Evolutionary conservation across 805 yeast genomes (phyloP).

Genomic region (Lipomyces spencermartinsiae): DNA sequence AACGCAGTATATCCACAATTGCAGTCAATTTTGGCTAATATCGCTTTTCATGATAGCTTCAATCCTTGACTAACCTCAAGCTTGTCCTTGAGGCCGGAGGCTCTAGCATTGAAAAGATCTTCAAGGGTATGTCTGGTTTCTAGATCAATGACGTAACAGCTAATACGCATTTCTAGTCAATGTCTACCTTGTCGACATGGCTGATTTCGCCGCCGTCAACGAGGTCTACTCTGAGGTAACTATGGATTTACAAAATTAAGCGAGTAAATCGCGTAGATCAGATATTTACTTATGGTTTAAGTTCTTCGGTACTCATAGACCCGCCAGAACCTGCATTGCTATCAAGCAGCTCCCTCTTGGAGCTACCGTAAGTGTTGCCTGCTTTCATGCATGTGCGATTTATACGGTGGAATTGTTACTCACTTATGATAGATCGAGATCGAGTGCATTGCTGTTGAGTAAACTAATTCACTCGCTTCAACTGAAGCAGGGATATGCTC

Average conservation of each 20-base stretch:
- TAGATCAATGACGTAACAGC: not conserved
- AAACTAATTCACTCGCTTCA: conserved; percentile 5
- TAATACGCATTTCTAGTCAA: conserved; percentile 54
- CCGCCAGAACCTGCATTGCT: conserved; percentile 98
- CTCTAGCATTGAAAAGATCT: conserved; percentile 80
- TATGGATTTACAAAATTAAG: not conserved
- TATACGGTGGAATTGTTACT: conserved; percentile 29
- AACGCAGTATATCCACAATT: not conserved
- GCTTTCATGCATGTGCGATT: not conserved
- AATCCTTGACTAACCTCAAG: conserved; percentile 51
- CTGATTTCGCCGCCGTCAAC: conserved; percentile 83
- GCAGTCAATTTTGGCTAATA: not conserved
- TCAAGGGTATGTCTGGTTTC: conserved; percentile 53
- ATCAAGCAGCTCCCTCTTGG: conserved; percentile 90
- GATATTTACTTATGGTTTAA: conserved; percentile 42
- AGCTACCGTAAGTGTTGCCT: conserved; percentile 55
- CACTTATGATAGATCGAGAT: conserved; percentile 62
- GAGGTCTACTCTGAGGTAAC: conserved; percentile 67
- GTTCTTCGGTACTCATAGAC: conserved; percentile 78
- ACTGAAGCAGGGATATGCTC: not conserved
- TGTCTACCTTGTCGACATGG: conserved; percentile 90
- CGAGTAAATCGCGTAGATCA: not conserved
- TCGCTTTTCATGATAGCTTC: conserved; percentile 41
- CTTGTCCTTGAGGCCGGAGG: conserved; percentile 84
- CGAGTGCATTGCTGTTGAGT: conserved; percentile 87